Evolutionary conservation across 495 filamentous ascomycete species (phyloP).

Genomic region (Neurospora sp.): DNA sequence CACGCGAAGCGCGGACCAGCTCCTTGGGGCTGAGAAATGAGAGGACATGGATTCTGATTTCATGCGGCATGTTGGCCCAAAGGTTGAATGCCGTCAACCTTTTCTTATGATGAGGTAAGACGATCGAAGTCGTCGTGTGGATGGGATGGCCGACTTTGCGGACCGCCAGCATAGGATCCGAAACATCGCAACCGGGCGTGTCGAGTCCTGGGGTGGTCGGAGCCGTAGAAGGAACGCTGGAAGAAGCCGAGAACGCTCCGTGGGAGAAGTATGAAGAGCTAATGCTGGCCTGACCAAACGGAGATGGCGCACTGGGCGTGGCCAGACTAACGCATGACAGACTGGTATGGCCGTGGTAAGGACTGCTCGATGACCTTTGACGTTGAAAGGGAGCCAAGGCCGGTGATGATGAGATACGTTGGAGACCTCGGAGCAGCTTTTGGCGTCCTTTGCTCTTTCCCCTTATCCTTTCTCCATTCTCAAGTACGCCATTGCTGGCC

Average conservation of each 20-base stretch:
- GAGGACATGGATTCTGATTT: slow-evolving; percentile 72
- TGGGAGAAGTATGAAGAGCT: slow-evolving; percentile 51
- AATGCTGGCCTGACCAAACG: slow-evolving; percentile 36
- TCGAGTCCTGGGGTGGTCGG: slow-evolving; percentile 40
- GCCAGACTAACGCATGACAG: slow-evolving; percentile 81
- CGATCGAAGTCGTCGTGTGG: slow-evolving; percentile 37
- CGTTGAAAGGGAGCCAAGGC: slow-evolving; percentile 57
- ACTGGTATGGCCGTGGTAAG: slow-evolving; percentile 41
- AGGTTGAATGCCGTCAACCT: slow-evolving; percentile 52
- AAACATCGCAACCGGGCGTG: slow-evolving; percentile 21
- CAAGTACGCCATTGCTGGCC: background rate
- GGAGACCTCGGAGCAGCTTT: slow-evolving; percentile 65
- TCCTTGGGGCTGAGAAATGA: slow-evolving; percentile 68
- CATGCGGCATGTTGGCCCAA: slow-evolving; percentile 71
- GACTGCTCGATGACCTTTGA: slow-evolving; percentile 55
- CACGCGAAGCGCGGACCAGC: slow-evolving; percentile 67
- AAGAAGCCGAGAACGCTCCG: slow-evolving; percentile 46
- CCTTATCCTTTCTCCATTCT: slow-evolving; percentile 31
- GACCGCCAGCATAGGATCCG: slow-evolving; percentile 24
- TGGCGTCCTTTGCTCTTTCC: slow-evolving; percentile 63
- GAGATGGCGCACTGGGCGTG: slow-evolving; percentile 37
- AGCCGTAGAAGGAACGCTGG: slow-evolving; percentile 53
- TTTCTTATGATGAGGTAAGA: slow-evolving; percentile 48
- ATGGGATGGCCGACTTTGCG: slow-evolving; percentile 24
- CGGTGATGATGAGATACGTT: slow-evolving; percentile 82